Evolutionary conservation across 352 stramenopile species (phyloP), one percentile per base, ranked within the genome.

Genomic region (Phytophthora uliginosa): DNA sequence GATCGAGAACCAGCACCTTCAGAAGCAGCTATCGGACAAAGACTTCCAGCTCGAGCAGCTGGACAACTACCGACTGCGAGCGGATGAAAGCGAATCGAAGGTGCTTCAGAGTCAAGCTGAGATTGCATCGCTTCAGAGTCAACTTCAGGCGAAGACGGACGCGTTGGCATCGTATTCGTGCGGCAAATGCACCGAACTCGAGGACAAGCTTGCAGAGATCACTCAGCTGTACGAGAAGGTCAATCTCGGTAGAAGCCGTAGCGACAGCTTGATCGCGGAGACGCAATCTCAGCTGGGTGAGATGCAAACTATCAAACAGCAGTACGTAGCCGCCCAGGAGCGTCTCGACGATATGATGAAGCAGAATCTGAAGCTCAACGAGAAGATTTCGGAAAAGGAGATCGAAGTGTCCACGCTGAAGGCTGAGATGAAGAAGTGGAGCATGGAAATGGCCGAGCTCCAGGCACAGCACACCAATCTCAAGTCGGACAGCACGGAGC

Each of bases 1-100:
- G 64, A 91, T 89, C 58, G 84, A 93, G 70, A 93, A 89, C 55
- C 81, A 91, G 54, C 82, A 90, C 42, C 74, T 93, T 20, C 85
- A 93, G 73, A 89, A 91, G 54, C 71, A 93, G 61, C 61, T 91
- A 12, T 78, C 73, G 9, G 85, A 93, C 66, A 88, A 89, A 36
- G 85, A 93, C 33, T 91, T 89, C 36, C 75, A 90, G 33, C 63
- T 93, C 17, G 84, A 91, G 63, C 84, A 91, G 36, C 74, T 89
- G 38, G 81, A 88, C 28, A 72, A 54, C 47, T 87, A 88, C 40
- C 74, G 81, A 8, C 54, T 73, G 28, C 68, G 79, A 50, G 84
- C 84, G 2, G 81, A 88, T 54, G 83, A 89, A 31, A 81, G 63
- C 10, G 85, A 93, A 26, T 55, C 64, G n/a, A 86, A 82, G 53